Evolutionary conservation across 1,284 basidiomycete species (phyloP), one percentile per base, ranked within the genome.

Genomic region (Lentinula novae-zelandiae): DNA sequence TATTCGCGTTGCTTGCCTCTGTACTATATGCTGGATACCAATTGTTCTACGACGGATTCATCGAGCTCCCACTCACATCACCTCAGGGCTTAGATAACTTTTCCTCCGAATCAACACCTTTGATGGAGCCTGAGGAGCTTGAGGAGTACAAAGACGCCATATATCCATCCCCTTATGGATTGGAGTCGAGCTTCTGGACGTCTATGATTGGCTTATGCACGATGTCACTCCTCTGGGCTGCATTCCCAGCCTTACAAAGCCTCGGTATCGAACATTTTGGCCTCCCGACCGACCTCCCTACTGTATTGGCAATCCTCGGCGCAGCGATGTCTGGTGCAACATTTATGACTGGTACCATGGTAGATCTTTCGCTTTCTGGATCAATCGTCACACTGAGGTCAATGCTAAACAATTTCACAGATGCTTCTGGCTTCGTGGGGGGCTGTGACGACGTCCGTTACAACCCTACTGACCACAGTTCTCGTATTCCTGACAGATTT

Each of bases 311-410:
- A 22, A 56, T 56, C 3, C 42, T 56, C 20, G 54, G 39, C 20
- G 54, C 54, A 10, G 54, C 54, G 15, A 8, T 33, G 7, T 56
- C 54, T 31, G 54, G 40, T n/a, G 54, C 54, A 8, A 20, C 39
- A 3, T 56, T 56, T 17, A 56, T 56, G 54, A 56, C 54, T 56
- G 54, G 54, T 33, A 56, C 54, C 22, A 56, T 56, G 54, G 54
- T 46, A 17, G 22, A 34, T 17, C 2, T 27, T n/a, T 8, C 20
- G 17, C 33, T 34, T 10, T 48, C 12, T 15, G 7, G 36, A 44
- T 53, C n/a, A n/a, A 46, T 22, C 42, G 17, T 15, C n/a, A n/a
- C n/a, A 6, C 17, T 27, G 10, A 53, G 34, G 5, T 22, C 36
- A 44, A 31, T 42, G 10, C 39, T 53, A 36, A 60, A 34, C 1